phyloP scores from a whole-genome alignment of 768 basidiomycete genomes.

The Kwoniella bestiolae region DNA sequence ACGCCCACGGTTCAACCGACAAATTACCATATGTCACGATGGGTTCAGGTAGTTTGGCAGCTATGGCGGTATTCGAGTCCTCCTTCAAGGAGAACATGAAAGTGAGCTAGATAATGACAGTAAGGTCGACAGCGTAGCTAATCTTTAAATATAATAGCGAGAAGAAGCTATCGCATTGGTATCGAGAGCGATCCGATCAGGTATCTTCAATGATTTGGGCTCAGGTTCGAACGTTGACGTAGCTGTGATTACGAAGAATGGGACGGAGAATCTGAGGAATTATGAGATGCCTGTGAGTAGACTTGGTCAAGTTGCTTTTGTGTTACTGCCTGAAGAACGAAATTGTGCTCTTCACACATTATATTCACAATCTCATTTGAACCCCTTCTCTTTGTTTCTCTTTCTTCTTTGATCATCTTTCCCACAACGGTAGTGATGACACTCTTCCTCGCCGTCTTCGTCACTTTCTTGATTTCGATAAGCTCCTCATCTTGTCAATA shows the following conservation, averaged over 20 bases:
- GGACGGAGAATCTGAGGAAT: slow-evolving; percentile 92
- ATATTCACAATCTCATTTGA: no score
- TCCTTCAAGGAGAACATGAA: slow-evolving; percentile 80
- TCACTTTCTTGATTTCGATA: no score
- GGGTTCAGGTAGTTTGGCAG: slow-evolving; percentile 94
- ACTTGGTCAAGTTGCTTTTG: not conserved
- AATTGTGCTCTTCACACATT: not conserved
- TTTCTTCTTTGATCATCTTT: no score
- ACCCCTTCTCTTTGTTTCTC: no score
- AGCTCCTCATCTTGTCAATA: no score
- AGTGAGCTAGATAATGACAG: slow-evolving; percentile 60
- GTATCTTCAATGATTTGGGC: slow-evolving; percentile 99
- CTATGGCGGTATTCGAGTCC: slow-evolving; percentile 97
- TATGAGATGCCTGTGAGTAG: slow-evolving; percentile 73
- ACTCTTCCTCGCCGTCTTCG: no score
- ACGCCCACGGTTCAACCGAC: slow-evolving; percentile 96
- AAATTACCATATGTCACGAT: slow-evolving; percentile 98
- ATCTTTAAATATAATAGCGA: slow-evolving; percentile 61
- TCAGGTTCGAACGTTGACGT: slow-evolving; percentile 99
- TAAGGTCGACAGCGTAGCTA: not conserved
- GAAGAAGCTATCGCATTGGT: slow-evolving; percentile 81
- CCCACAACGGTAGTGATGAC: no score
- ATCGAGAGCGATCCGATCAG: slow-evolving; percentile 82
- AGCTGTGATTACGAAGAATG: slow-evolving; percentile 83
- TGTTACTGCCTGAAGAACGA: no score